Conservation (phyloP, 2,329 filamentous ascomycete genomes). For the Pochonia chlamydosporia region DNA sequence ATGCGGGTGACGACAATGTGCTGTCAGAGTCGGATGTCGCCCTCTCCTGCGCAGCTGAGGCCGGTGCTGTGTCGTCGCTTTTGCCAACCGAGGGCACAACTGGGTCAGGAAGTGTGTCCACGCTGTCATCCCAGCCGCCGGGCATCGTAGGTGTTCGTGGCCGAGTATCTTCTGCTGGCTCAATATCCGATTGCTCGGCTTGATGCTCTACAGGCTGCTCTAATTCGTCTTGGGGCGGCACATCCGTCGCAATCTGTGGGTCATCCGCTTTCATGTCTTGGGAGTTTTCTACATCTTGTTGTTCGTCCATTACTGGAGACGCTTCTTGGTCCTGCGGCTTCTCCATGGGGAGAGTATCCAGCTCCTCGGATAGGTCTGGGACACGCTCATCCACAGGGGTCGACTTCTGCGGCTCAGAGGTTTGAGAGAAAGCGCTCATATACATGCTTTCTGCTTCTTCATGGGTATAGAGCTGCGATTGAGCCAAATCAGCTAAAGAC, state of each 20-base stretch:
- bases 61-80: background rate
- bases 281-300: background rate
- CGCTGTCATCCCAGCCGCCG: conserved; percentile 41
- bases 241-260: background rate
- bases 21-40: conserved; percentile 15
- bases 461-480: conserved; percentile 69
- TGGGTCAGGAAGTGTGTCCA: background rate
- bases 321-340: background rate
- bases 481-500: conserved; percentile 44
- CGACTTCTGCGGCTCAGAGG: conserved; percentile 17
- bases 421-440: conserved; percentile 63
- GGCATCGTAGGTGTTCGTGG: conserved; percentile 34
- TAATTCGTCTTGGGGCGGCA: background rate
- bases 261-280: background rate
- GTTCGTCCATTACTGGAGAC: background rate
- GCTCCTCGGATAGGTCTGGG: background rate
- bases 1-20: conserved; percentile 22
- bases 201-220: background rate
- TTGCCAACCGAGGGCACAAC: background rate
- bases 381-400: background rate
- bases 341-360: background rate
- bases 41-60: background rate
- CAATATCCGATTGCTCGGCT: background rate
- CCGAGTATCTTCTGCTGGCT: background rate
- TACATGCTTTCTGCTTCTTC: conserved; percentile 85